Percentiles rank a stretch among this genome's conserved stretches.
phyloP scores from a whole-genome alignment of 345 rosid species.

The Bruguiera parviflora region DNA sequence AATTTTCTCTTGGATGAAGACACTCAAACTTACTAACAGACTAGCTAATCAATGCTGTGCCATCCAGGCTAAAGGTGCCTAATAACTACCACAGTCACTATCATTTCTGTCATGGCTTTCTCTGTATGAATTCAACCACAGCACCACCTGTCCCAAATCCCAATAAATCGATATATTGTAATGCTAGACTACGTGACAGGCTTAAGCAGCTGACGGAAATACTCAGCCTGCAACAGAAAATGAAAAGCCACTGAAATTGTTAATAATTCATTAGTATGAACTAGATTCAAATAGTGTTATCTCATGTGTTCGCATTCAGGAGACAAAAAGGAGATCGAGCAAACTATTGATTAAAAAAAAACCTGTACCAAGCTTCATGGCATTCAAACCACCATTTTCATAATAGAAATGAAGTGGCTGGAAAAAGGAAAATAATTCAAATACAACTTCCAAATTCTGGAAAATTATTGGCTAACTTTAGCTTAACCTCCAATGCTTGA shows the following conservation, averaged over 20 bases:
- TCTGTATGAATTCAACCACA: slow-evolving; percentile 37
- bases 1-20: slow-evolving; percentile 24
- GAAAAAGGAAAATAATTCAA: no score
- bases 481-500: no score
- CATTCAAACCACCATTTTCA: no score
- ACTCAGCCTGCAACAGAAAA: slow-evolving; percentile 67
- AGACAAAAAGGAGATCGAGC: no score
- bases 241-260: slow-evolving; percentile 4
- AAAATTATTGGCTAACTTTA: no score
- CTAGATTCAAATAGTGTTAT: no score
- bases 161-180: slow-evolving; percentile 16
- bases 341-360: neutral
- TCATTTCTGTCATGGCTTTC: slow-evolving; percentile 18
- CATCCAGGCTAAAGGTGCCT: slow-evolving; percentile 33
- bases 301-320: no score
- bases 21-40: slow-evolving; percentile 24
- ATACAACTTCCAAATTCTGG: no score
- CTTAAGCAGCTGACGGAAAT: slow-evolving; percentile 94
- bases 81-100: neutral
- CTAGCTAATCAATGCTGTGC: slow-evolving; percentile 35
- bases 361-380: no score
- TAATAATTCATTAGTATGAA: neutral
- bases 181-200: slow-evolving; percentile 85
- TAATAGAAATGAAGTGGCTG: no score
- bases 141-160: slow-evolving; percentile 39